Conservation (phyloP, 2,329 filamentous ascomycete species). For the Colletotrichum sublineola region DNA sequence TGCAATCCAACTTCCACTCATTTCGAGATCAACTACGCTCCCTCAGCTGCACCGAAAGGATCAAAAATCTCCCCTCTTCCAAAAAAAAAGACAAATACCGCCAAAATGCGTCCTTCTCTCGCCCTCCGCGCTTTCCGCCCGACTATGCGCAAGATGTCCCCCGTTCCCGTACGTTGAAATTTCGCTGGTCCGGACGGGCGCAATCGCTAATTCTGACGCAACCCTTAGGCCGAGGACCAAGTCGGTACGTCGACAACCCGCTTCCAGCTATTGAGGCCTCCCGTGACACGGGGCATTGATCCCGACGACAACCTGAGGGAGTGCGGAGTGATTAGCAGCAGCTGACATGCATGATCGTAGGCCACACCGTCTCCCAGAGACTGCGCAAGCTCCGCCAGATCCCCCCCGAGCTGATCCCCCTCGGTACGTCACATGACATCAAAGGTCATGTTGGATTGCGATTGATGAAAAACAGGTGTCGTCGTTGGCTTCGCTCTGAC, state of each 20-base stretch:
- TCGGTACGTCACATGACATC: constrained; percentile 74
- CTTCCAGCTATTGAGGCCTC: constrained; percentile 38
- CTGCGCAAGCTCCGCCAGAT: constrained; percentile 90
- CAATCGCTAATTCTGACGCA: constrained; percentile 50
- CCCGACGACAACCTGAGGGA: constrained; percentile 18
- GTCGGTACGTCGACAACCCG: constrained; percentile 67
- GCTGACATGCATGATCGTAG: constrained; percentile 60
- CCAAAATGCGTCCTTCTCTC: constrained; percentile 76
- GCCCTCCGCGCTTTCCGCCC: constrained; percentile 77
- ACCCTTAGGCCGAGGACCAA: constrained; percentile 73
- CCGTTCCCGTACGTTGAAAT: constrained; percentile 75
- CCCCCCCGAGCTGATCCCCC: constrained; percentile 92
- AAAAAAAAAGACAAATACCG: constrained; percentile 24
- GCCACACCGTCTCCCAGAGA: constrained; percentile 96
- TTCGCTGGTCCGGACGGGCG: constrained; percentile 34
- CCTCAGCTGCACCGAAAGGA: constrained; percentile 33
- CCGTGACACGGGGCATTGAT: constrained; percentile 24
- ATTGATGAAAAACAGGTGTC: constrained; percentile 68
- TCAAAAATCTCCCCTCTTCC: constrained; percentile 36
- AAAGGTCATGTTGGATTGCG: neutral
- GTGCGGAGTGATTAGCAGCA: constrained; percentile 27
- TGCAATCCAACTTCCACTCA: constrained; percentile 38
- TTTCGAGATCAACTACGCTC: constrained; percentile 46
- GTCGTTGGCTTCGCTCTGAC: constrained; percentile 88
- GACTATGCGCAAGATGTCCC: constrained; percentile 75